Percentiles rank a stretch among this genome's conserved stretches.
Conservation (phyloP, 495 filamentous ascomycete species). For the Astrothelium subdiscretum region DNA sequence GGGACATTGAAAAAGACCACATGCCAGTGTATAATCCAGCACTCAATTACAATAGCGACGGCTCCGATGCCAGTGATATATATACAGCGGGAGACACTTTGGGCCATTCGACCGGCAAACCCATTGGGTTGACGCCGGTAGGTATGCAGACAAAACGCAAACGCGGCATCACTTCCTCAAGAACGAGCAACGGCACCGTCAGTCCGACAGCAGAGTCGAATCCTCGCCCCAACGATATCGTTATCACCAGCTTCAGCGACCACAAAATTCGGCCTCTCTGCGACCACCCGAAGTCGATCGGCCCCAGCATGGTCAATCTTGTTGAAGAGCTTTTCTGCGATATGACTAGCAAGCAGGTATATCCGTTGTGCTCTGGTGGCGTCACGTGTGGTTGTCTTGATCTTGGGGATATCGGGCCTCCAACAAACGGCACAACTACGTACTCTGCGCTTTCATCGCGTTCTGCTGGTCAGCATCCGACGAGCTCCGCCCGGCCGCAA, state of each 20-base stretch:
- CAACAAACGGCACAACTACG: not conserved
- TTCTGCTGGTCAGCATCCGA: not conserved
- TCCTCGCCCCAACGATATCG: not conserved
- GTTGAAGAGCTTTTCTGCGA: not conserved
- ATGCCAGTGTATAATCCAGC: not conserved
- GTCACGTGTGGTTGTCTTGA: not conserved
- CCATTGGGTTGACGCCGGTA: not conserved
- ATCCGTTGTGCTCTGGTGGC: not conserved
- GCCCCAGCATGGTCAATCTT: not conserved
- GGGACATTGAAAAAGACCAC: not conserved
- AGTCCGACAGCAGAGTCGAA: not conserved
- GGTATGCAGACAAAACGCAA: not conserved
- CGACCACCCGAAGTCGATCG: not conserved
- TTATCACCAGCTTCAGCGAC: not conserved
- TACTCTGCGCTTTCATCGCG: not conserved
- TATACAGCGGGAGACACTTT: not conserved
- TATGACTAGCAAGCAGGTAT: not conserved
- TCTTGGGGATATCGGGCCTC: not conserved
- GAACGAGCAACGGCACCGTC: not conserved
- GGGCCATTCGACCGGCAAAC: not conserved
- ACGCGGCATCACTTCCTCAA: not conserved
- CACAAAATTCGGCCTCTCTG: not conserved
- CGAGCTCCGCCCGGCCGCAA: not conserved
- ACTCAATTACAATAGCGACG: not conserved
- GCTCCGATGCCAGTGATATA: not conserved